Percentiles rank a stretch among this genome's conserved stretches.
Evolutionary conservation across 768 basidiomycete species (phyloP).

Genomic region (Suillus placidus): DNA sequence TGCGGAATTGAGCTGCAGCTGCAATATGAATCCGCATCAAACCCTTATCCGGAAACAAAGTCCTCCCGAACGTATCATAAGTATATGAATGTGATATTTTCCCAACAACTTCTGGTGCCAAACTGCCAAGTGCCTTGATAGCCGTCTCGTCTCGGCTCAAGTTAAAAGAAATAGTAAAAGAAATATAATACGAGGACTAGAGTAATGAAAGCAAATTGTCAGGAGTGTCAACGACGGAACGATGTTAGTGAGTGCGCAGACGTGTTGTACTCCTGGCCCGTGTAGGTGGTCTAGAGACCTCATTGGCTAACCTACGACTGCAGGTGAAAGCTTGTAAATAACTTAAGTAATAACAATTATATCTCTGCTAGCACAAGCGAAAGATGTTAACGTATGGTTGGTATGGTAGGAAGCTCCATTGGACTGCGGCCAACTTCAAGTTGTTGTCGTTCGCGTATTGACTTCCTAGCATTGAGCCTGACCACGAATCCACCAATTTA

Average conservation of each 20-base stretch:
- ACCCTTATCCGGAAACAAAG: neutral
- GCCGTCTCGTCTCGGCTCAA: neutral
- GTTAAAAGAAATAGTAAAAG: neutral
- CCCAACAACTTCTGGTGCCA: neutral
- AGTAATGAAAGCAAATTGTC: neutral
- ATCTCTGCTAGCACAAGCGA: neutral
- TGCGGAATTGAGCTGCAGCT: neutral
- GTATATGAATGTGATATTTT: neutral
- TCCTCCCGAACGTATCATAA: neutral
- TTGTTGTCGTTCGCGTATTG: conserved; percentile 21
- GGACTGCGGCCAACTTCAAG: neutral
- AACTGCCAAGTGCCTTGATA: neutral
- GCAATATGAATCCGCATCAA: neutral
- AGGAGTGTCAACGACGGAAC: neutral
- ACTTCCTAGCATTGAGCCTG: conserved; percentile 15
- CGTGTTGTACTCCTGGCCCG: neutral
- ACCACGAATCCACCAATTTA: neutral
- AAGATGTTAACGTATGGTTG: conserved; percentile 15
- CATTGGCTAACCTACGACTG: neutral
- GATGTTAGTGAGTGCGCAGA: neutral
- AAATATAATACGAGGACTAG: neutral
- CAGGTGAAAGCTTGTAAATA: neutral
- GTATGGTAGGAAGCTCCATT: conserved; percentile 24
- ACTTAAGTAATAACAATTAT: neutral
- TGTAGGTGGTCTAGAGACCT: neutral